Evolutionary conservation across 208 protist species (phyloP).

Genomic region (Trypanosoma theileri): DNA sequence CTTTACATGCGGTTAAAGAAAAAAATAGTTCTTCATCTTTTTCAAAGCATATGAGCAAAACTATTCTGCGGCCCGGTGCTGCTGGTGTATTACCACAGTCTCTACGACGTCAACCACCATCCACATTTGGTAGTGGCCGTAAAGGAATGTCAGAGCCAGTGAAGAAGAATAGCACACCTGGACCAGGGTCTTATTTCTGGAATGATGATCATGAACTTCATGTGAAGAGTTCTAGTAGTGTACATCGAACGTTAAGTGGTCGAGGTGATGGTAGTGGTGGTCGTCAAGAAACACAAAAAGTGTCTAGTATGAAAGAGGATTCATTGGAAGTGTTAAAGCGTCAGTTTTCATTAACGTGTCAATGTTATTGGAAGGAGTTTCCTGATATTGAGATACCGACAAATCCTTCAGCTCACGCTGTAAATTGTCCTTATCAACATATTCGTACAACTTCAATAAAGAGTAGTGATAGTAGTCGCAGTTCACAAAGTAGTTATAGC

Average conservation of each 20-base stretch:
- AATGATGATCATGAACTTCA: neutral
- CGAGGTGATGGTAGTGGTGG: neutral
- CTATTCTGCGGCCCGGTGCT: neutral
- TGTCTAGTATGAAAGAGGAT: neutral
- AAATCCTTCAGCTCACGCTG: constrained; percentile 69
- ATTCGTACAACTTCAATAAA: constrained; percentile 27
- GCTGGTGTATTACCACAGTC: neutral
- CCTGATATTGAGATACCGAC: constrained; percentile 54
- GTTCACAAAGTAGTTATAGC: neutral
- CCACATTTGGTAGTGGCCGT: constrained; percentile 32
- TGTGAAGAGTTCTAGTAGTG: neutral
- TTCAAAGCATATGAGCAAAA: neutral
- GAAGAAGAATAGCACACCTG: constrained; percentile 20
- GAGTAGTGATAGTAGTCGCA: neutral
- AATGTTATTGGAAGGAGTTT: constrained; percentile 36
- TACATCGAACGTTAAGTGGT: neutral
- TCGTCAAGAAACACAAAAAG: neutral
- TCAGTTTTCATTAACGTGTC: constrained; percentile 25
- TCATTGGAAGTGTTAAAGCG: neutral
- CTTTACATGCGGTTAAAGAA: neutral
- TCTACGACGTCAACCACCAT: constrained; percentile 9
- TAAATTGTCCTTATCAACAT: constrained; percentile 50
- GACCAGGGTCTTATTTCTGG: constrained; percentile 30
- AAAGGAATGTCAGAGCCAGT: constrained; percentile 28
- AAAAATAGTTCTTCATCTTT: neutral